Percentiles rank a stretch among this genome's conserved stretches.
These are phyloP conservation scores for Anthracocystis setariae DNA, from an alignment of 1,284 basidiomycete genomes.

Conservation along the genomic window DNA sequence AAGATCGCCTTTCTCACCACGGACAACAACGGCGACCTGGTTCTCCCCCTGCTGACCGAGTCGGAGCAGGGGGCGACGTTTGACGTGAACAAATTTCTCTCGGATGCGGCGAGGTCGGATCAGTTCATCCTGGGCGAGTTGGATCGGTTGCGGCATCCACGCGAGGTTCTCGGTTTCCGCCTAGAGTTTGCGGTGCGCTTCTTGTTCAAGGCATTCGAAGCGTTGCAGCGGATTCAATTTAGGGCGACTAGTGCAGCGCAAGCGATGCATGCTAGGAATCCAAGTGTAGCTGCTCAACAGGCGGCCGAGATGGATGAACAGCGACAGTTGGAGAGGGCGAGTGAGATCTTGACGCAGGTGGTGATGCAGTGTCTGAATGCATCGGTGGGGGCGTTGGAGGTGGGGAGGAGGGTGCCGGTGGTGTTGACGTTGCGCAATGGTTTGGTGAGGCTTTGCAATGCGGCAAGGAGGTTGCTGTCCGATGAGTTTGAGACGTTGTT, in stretches of 20 bases:
- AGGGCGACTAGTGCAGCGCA: slow-evolving; percentile 30
- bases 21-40: slow-evolving; percentile 6
- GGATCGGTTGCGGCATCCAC: slow-evolving; percentile 17
- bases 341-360: slow-evolving; percentile 43
- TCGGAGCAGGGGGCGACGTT: not conserved
- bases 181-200: slow-evolving; percentile 37
- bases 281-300: slow-evolving; percentile 15
- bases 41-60: slow-evolving; percentile 24
- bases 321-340: slow-evolving; percentile 27
- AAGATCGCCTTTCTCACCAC: slow-evolving; percentile 33
- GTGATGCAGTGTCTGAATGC: slow-evolving; percentile 45
- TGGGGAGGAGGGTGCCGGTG: slow-evolving; percentile 8
- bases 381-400: slow-evolving; percentile 25
- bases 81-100: slow-evolving; percentile 18
- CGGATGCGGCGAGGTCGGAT: slow-evolving; percentile 27
- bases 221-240: slow-evolving; percentile 33
- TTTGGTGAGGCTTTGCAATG: slow-evolving; percentile 34
- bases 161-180: slow-evolving; percentile 36
- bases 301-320: slow-evolving; percentile 43
- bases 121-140: slow-evolving; percentile 30
- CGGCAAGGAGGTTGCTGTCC: slow-evolving; percentile 28
- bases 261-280: slow-evolving; percentile 26
- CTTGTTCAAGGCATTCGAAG: slow-evolving; percentile 31
- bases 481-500: slow-evolving; percentile 45
- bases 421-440: slow-evolving; percentile 30